Conservation (phyloP, 352 stramenopile genomes). For the Saprolegnia parasitica region DNA sequence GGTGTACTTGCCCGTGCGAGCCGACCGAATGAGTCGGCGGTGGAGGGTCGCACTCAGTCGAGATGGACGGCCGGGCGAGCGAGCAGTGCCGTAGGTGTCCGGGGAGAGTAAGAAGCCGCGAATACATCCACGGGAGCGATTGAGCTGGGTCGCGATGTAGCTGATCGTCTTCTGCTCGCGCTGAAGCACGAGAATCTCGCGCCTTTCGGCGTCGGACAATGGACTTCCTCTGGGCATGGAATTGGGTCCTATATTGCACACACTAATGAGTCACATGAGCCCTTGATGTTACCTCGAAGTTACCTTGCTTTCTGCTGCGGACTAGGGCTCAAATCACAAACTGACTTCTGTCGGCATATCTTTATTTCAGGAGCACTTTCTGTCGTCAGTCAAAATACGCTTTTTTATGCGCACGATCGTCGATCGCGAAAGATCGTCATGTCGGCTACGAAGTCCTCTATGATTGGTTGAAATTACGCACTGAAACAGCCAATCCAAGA, state of each 20-base stretch:
- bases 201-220: conserved; percentile 1
- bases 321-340: background rate
- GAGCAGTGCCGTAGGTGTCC: background rate
- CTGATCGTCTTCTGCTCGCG: background rate
- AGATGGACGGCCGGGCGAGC: background rate
- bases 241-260: background rate
- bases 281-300: background rate
- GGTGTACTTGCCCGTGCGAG: background rate
- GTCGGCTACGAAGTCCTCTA: background rate
- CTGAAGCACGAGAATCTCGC: background rate
- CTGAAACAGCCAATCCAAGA: too few relatives aligned
- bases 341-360: background rate
- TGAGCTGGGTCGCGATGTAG: background rate
- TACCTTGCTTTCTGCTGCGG: background rate
- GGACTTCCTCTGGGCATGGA: background rate
- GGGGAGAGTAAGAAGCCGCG: background rate
- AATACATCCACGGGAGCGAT: conserved; percentile 3
- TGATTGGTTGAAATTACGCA: background rate
- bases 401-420: background rate
- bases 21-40: background rate
- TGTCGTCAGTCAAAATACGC: background rate
- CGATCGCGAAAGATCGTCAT: background rate
- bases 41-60: background rate
- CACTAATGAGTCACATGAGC: background rate
- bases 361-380: background rate